Conservation (phyloP, 352 stramenopile genomes). For the Phytophthora agathidicida region DNA sequence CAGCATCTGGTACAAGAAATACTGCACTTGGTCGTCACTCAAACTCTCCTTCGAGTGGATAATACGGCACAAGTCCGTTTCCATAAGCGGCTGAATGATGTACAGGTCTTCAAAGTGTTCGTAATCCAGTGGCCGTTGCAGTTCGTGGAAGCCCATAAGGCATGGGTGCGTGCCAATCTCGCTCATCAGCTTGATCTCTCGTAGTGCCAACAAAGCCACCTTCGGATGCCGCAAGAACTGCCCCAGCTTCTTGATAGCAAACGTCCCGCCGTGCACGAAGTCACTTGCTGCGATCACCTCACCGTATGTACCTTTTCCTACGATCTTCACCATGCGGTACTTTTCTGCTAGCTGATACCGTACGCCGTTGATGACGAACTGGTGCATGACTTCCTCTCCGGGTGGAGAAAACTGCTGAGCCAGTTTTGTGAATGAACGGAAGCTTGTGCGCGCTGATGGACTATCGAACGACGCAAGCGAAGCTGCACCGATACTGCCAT, state of each 20-base stretch:
- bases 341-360: conserved; percentile 88
- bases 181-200: conserved; percentile 91
- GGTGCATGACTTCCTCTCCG: conserved; percentile 81
- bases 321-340: conserved; percentile 91
- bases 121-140: conserved; percentile 83
- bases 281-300: conserved; percentile 90
- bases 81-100: conserved; percentile 98
- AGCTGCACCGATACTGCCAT: conserved; percentile 21
- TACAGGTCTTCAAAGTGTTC: conserved; percentile 97
- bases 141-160: conserved; percentile 84
- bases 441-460: conserved; percentile 28
- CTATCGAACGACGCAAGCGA: conserved; percentile 30
- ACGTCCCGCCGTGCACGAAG: conserved; percentile 84
- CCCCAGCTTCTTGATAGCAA: conserved; percentile 90
- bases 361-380: conserved; percentile 89
- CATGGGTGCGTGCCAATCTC: conserved; percentile 76
- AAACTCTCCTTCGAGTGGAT: conserved; percentile 91
- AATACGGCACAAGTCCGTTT: conserved; percentile 94
- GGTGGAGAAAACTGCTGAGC: conserved; percentile 31
- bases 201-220: conserved; percentile 80
- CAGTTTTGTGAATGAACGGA: conserved; percentile 52
- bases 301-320: conserved; percentile 90
- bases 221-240: conserved; percentile 88
- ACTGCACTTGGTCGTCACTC: conserved; percentile 95
- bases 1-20: conserved; percentile 97